A percentile compares a stretch with the other conserved stretches of the same genome.
Evolutionary conservation across 2,329 filamentous ascomycete species (phyloP).

Genomic region (Sporothrix humicola): DNA sequence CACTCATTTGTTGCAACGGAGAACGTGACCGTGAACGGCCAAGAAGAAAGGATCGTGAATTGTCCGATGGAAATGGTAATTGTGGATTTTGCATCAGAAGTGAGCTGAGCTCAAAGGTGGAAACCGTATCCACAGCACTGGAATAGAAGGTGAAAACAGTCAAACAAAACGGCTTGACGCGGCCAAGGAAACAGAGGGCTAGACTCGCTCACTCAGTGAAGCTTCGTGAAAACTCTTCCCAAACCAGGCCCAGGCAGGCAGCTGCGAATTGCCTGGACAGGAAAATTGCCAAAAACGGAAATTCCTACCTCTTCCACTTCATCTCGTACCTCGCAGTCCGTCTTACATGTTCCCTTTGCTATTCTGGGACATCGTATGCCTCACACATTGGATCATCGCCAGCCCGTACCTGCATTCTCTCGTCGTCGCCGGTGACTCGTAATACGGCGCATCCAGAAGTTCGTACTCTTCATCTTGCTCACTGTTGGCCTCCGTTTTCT

Average conservation of each 20-base stretch:
- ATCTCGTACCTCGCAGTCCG: background rate
- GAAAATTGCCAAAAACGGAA: slow-evolving; percentile 1
- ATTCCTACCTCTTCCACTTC: background rate
- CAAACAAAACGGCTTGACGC: slow-evolving; percentile 18
- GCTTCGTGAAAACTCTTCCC: background rate
- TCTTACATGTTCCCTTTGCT: background rate
- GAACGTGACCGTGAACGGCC: background rate
- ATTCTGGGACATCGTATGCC: background rate
- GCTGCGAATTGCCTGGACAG: background rate
- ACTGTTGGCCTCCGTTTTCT: background rate
- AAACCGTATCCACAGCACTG: background rate
- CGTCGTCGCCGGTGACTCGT: background rate
- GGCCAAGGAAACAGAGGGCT: slow-evolving; percentile 9
- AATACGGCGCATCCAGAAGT: background rate
- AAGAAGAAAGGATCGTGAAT: slow-evolving; percentile 8
- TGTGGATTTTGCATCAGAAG: slow-evolving; percentile 4
- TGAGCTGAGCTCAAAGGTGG: background rate
- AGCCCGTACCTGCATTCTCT: background rate
- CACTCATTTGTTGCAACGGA: slow-evolving; percentile 9
- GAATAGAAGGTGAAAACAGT: background rate
- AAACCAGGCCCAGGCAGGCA: background rate
- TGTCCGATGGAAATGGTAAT: background rate
- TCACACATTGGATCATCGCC: background rate
- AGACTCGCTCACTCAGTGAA: background rate
- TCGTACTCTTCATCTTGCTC: background rate